A percentile compares a stretch with the other conserved stretches of the same genome.
phyloP scores from a whole-genome alignment of 331 rosid species.

The Quercus phellos region DNA sequence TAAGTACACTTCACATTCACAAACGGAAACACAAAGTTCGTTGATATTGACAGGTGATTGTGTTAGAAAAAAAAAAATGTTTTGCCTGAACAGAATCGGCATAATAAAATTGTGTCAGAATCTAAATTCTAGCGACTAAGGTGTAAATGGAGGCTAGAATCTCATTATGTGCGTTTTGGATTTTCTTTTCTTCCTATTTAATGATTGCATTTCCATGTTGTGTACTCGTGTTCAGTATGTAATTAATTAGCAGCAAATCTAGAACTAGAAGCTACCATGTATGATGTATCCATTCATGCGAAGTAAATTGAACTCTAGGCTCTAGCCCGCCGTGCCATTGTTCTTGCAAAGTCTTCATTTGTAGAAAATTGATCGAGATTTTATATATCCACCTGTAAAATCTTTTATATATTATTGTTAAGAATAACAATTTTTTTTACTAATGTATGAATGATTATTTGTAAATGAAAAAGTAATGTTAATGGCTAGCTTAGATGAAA shows the following conservation, averaged over 20 bases:
- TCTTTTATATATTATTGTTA: too few relatives aligned
- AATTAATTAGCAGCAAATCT: too few relatives aligned
- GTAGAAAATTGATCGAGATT: neutral
- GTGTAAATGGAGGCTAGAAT: neutral
- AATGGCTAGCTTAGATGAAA: fast-evolving
- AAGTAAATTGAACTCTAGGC: neutral
- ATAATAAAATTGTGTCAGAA: neutral
- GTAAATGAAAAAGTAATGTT: too few relatives aligned
- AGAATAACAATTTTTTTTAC: too few relatives aligned
- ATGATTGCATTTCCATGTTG: neutral
- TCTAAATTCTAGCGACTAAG: neutral
- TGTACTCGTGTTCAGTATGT: neutral
- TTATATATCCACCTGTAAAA: neutral
- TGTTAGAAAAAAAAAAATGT: neutral
- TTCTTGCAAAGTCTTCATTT: neutral
- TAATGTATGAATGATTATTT: too few relatives aligned
- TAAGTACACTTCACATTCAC: neutral
- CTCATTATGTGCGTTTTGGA: neutral
- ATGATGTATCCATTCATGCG: too few relatives aligned
- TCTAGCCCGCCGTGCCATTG: neutral
- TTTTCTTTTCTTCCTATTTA: neutral
- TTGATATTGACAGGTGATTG: neutral
- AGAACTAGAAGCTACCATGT: too few relatives aligned
- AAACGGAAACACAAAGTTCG: neutral
- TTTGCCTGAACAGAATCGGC: neutral